phyloP scores from a whole-genome alignment of 108 stramenopile genomes.

The Asterionellopsis glacialis region DNA sequence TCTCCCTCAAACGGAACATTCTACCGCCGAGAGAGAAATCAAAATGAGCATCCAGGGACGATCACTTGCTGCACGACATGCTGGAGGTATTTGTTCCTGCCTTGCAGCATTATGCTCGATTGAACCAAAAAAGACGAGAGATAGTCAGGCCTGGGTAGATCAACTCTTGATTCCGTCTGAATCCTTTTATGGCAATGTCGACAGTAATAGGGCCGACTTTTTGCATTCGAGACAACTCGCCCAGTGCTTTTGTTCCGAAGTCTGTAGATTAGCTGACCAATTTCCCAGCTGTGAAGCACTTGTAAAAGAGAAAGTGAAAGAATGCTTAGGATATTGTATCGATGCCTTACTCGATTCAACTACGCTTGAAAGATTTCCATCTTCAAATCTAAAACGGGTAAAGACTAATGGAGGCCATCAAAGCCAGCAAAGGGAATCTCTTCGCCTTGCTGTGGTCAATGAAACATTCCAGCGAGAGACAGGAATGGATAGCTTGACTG shows the following conservation, averaged over 20 bases:
- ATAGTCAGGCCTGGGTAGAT: not conserved
- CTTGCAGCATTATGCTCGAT: not conserved
- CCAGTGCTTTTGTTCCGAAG: slow-evolving; percentile 5
- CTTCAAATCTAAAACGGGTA: slow-evolving; percentile 20
- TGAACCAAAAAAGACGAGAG: not conserved
- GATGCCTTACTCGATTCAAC: slow-evolving; percentile 17
- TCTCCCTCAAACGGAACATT: not conserved
- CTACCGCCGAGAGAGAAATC: not conserved
- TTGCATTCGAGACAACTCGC: slow-evolving; percentile 7
- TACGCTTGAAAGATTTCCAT: slow-evolving; percentile 22
- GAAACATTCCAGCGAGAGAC: not conserved
- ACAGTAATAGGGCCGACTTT: slow-evolving; percentile 8
- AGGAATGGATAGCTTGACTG: too few relatives aligned
- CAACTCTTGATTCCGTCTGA: not conserved
- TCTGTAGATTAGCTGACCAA: slow-evolving; percentile 13
- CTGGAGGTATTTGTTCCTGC: not conserved
- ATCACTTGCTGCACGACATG: not conserved
- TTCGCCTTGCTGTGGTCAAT: slow-evolving; percentile 20
- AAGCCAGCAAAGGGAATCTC: slow-evolving; percentile 10
- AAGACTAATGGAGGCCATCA: slow-evolving; percentile 11
- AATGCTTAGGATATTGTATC: slow-evolving; percentile 3
- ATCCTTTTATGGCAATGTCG: not conserved
- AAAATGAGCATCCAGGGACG: not conserved
- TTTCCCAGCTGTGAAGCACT: slow-evolving; percentile 8
- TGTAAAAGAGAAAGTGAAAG: slow-evolving; percentile 9